Conservation (phyloP, 257 asterid species). For the Gardenia jasminoides region DNA sequence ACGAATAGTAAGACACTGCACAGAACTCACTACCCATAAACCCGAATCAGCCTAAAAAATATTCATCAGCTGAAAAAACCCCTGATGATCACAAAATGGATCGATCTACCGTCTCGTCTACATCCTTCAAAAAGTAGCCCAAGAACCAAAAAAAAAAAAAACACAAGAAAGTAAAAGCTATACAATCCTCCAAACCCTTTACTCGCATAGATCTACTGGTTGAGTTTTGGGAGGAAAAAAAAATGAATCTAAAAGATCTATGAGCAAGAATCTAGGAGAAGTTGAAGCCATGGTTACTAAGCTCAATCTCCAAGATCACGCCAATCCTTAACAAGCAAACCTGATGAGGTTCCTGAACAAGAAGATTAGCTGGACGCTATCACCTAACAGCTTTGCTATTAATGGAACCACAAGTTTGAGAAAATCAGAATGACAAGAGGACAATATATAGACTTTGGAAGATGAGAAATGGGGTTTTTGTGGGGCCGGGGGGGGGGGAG, state of each 20-base stretch:
- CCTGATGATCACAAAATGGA: not conserved
- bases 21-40: not conserved
- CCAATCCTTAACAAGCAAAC: not conserved
- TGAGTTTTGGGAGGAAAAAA: not conserved
- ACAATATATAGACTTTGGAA: conserved; percentile 31
- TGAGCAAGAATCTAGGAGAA: not conserved
- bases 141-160: too few species aligned
- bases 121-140: not conserved
- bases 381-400: not conserved
- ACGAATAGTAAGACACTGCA: not conserved
- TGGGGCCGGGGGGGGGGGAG: too few species aligned
- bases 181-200: conserved; percentile 10
- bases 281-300: not conserved
- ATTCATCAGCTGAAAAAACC: not conserved
- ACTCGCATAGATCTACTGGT: not conserved
- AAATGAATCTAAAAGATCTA: not conserved
- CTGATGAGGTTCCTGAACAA: not conserved
- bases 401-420: conserved; percentile 19
- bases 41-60: not conserved
- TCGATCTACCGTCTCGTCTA: not conserved
- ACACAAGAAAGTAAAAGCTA: not conserved
- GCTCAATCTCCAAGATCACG: not conserved
- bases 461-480: conserved; percentile 40
- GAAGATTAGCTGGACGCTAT: not conserved
- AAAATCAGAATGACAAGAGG: conserved; percentile 12